Evolutionary conservation across 2,329 filamentous ascomycete genomes (phyloP).

Genomic region (Aureobasidium vineae): DNA sequence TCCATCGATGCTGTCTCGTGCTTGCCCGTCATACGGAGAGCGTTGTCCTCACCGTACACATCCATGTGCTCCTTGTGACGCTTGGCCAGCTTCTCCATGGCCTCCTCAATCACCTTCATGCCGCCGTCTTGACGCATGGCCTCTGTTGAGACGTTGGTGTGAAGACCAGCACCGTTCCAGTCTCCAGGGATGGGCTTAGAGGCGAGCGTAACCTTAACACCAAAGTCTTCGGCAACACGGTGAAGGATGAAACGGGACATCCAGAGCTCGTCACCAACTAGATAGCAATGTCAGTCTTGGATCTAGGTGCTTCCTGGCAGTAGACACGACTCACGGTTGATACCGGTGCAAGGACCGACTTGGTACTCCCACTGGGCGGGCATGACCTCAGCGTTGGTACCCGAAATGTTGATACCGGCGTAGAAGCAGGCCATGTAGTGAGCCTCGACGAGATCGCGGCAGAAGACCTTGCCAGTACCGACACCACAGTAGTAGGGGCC

Average conservation of each 20-base stretch:
- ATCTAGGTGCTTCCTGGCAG: not conserved
- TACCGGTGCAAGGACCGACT: constrained; percentile 84
- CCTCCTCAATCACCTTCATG: constrained; percentile 86
- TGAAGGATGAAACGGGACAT: constrained; percentile 83
- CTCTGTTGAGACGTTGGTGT: constrained; percentile 90
- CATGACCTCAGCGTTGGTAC: constrained; percentile 99
- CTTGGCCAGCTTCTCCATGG: constrained; percentile 59
- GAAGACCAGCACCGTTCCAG: constrained; percentile 95
- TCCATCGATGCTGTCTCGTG: constrained; percentile 96
- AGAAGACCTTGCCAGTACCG: constrained; percentile 93
- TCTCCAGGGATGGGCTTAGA: constrained; percentile 94
- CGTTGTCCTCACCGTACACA: constrained; percentile 95
- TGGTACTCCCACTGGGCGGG: constrained; percentile 98
- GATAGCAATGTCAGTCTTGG: constrained; percentile 33
- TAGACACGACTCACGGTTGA: constrained; percentile 62
- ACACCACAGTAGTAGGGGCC: constrained; percentile 98
- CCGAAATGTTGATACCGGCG: constrained; percentile 87
- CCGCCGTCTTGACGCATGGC: constrained; percentile 88
- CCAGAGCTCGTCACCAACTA: constrained; percentile 96
- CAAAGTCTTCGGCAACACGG: constrained; percentile 94
- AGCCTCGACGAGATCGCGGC: constrained; percentile 95
- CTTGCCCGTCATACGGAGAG: constrained; percentile 83
- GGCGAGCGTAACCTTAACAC: constrained; percentile 89
- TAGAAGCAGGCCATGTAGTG: constrained; percentile 91
- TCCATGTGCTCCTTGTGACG: constrained; percentile 64